Evolutionary conservation across 257 asterid species (phyloP).

Genomic region (Capsicum chinense): DNA sequence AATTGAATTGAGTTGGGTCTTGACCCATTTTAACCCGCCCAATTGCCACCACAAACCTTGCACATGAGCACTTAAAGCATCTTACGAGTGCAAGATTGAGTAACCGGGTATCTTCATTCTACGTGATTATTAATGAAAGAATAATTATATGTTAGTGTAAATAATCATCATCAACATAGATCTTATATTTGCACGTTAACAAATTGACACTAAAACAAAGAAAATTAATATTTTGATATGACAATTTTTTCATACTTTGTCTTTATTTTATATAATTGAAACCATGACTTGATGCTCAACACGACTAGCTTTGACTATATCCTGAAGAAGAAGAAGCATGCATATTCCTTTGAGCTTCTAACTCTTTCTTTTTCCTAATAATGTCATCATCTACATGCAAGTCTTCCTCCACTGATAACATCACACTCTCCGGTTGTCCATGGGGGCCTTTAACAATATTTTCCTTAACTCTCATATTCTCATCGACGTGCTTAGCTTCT

Average conservation of each 20-base stretch:
- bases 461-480: conserved; percentile 49
- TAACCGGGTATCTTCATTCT: too few species aligned
- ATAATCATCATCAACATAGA: neutral
- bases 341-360: neutral
- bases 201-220: neutral
- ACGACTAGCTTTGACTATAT: neutral
- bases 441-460: conserved; percentile 46
- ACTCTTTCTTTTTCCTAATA: conserved; percentile 41
- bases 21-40: too few species aligned
- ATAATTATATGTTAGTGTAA: neutral
- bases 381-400: conserved; percentile 53
- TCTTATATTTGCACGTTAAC: neutral
- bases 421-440: conserved; percentile 40
- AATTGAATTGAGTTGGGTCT: too few species aligned
- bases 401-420: conserved; percentile 53
- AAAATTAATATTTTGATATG: neutral
- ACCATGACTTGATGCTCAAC: neutral
- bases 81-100: too few species aligned
- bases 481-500: conserved; percentile 41
- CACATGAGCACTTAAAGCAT: too few species aligned
- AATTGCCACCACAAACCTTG: too few species aligned
- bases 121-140: too few species aligned
- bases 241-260: neutral
- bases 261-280: neutral
- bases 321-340: neutral